These are phyloP conservation scores for Phytomonas serpens DNA, from an alignment of 208 protist species.

Conservation along the genomic window DNA sequence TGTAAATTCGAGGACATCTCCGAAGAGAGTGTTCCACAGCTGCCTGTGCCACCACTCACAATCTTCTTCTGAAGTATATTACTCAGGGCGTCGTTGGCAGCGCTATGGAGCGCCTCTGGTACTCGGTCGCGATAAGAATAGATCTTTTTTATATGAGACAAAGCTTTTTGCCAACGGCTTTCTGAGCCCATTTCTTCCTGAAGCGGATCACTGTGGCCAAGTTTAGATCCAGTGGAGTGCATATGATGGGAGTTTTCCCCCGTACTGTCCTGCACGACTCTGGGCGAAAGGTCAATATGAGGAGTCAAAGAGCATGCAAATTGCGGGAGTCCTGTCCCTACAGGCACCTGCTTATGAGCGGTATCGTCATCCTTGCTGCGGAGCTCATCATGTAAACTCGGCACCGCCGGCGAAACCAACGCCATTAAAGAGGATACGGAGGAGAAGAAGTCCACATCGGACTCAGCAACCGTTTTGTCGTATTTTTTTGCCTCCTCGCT, in stretches of 20 bases:
- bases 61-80: slow-evolving; percentile 11
- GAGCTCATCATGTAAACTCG: neutral
- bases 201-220: neutral
- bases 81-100: slow-evolving; percentile 48
- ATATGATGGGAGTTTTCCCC: neutral
- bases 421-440: neutral
- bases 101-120: slow-evolving; percentile 36
- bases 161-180: neutral
- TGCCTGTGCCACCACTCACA: neutral
- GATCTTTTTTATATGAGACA: neutral
- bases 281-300: neutral
- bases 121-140: neutral
- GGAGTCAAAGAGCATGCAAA: neutral
- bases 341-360: neutral
- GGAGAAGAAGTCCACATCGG: neutral
- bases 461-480: neutral
- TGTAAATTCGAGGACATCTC: neutral
- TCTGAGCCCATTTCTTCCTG: neutral
- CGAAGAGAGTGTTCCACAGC: neutral
- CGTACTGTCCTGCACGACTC: neutral
- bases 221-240: neutral
- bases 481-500: neutral
- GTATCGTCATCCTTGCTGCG: neutral
- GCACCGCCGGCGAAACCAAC: neutral
- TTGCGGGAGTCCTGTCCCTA: neutral